A percentile compares a stretch with the other conserved stretches of the same genome.
phyloP scores from a whole-genome alignment of 495 filamentous ascomycete species.

The Penicillium lagena region DNA sequence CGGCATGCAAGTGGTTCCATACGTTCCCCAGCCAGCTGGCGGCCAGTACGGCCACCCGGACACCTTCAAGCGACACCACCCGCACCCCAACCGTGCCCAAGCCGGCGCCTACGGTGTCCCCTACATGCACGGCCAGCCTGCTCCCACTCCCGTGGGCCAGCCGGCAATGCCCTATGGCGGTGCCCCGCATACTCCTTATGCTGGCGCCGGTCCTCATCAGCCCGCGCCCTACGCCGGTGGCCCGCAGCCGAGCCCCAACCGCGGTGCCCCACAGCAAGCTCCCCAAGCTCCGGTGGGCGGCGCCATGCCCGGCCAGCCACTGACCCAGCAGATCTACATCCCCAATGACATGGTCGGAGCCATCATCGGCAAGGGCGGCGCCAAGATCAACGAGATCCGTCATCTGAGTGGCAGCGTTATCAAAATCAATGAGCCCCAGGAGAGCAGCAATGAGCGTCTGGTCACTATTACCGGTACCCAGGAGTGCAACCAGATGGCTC shows the following conservation, averaged over 20 bases:
- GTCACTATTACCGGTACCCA: constrained; percentile 97
- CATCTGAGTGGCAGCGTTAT: constrained; percentile 96
- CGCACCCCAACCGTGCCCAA: constrained; percentile 58
- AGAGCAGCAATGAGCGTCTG: constrained; percentile 95
- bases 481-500: constrained; percentile 97
- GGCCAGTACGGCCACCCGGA: constrained; percentile 91
- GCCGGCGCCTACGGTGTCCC: constrained; percentile 63
- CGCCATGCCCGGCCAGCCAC: constrained; percentile 73
- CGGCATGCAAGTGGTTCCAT: constrained; percentile 96
- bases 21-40: constrained; percentile 84
- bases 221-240: constrained; percentile 53
- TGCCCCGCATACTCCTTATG: constrained; percentile 61
- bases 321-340: constrained; percentile 98
- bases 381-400: constrained; percentile 99
- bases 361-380: constrained; percentile 97
- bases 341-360: constrained; percentile 99
- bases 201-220: constrained; percentile 71
- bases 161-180: constrained; percentile 67
- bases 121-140: constrained; percentile 59
- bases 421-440: constrained; percentile 99
- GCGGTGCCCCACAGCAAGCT: constrained; percentile 32
- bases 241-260: constrained; percentile 54
- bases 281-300: constrained; percentile 63
- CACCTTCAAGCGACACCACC: constrained; percentile 65
- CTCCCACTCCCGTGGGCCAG: constrained; percentile 56